These are phyloP conservation scores for Psilocybe cubensis DNA, from an alignment of 768 basidiomycete species.

Conservation along the genomic window DNA sequence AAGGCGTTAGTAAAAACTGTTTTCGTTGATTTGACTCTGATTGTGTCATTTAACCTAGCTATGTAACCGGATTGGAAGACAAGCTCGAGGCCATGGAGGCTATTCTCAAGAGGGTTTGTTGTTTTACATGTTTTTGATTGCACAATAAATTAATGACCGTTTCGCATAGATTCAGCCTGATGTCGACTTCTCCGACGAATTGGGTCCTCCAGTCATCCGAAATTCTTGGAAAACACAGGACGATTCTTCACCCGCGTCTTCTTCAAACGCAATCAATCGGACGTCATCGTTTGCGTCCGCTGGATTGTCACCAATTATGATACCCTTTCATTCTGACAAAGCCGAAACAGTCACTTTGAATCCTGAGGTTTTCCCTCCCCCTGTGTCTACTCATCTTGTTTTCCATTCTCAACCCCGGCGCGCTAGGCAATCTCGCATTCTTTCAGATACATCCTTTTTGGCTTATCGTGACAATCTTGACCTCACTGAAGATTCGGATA, in stretches of 20 bases:
- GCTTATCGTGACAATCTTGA: constrained; percentile 6
- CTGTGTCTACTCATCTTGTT: constrained; percentile 33
- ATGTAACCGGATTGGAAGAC: constrained; percentile 63
- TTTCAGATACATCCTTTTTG: constrained; percentile 17
- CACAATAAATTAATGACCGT: not conserved
- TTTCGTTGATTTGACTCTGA: not conserved
- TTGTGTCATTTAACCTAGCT: constrained; percentile 35
- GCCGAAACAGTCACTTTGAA: not conserved
- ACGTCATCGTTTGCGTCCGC: constrained; percentile 10
- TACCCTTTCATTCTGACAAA: constrained; percentile 17
- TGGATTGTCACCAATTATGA: constrained; percentile 10
- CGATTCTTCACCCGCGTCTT: constrained; percentile 3
- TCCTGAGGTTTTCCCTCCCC: constrained; percentile 8
- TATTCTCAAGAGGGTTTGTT: constrained; percentile 50
- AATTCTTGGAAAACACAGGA: constrained; percentile 59
- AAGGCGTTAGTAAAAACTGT: constrained; percentile 54
- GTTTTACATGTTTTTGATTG: not conserved
- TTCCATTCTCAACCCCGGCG: constrained; percentile 26
- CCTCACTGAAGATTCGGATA: constrained; percentile 25
- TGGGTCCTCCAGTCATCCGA: constrained; percentile 64
- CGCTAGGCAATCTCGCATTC: constrained; percentile 12
- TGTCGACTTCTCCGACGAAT: constrained; percentile 59
- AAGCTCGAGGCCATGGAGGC: constrained; percentile 58
- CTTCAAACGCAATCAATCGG: constrained; percentile 5
- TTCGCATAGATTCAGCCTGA: constrained; percentile 61